phyloP scores from a whole-genome alignment of 805 yeast genomes.

The Starmerella stigmatis region DNA sequence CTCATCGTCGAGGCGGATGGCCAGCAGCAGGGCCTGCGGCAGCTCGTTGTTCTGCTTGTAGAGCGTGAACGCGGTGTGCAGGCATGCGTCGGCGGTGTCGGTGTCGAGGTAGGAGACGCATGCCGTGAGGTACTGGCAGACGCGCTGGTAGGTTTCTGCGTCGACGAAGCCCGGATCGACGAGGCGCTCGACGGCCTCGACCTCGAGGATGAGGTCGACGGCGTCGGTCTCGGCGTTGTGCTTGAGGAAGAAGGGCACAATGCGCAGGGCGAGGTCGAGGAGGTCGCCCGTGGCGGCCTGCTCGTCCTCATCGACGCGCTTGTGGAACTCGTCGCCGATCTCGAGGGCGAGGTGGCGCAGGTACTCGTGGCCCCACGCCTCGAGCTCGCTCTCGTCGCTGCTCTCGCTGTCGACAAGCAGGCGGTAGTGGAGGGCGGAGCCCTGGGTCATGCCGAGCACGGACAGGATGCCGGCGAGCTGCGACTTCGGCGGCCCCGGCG shows the following conservation, averaged over 20 bases:
- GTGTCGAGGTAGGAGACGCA: slow-evolving; percentile 96
- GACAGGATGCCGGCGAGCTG: slow-evolving; percentile 81
- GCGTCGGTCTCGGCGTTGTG: slow-evolving; percentile 99
- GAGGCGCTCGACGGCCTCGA: slow-evolving; percentile 74
- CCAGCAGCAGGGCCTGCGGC: slow-evolving; percentile 76
- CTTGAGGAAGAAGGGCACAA: slow-evolving; percentile 80
- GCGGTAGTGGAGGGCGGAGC: slow-evolving; percentile 70
- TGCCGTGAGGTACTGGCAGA: slow-evolving; percentile 85
- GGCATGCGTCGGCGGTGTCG: slow-evolving; percentile 78
- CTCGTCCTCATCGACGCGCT: slow-evolving; percentile 27
- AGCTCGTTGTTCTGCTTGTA: slow-evolving; percentile 68
- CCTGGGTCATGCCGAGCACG: slow-evolving; percentile 89
- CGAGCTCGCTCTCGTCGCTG: slow-evolving; percentile 44
- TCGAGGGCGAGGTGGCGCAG: slow-evolving; percentile 91
- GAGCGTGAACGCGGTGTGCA: slow-evolving; percentile 79
- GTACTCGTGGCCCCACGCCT: slow-evolving; percentile 91
- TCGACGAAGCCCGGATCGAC: slow-evolving; percentile 62
- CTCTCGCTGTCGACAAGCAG: slow-evolving; percentile 42
- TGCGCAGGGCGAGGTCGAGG: slow-evolving; percentile 55
- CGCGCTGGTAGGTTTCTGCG: slow-evolving; percentile 71
- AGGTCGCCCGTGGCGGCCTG: slow-evolving; percentile 35
- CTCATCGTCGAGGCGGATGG: slow-evolving; percentile 80
- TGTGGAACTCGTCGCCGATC: slow-evolving; percentile 78
- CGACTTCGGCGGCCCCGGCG: slow-evolving; percentile 37
- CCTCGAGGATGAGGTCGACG: slow-evolving; percentile 80